Evolutionary conservation across 2,329 filamentous ascomycete genomes (phyloP).

Genomic region (Microcyclosporella mali): DNA sequence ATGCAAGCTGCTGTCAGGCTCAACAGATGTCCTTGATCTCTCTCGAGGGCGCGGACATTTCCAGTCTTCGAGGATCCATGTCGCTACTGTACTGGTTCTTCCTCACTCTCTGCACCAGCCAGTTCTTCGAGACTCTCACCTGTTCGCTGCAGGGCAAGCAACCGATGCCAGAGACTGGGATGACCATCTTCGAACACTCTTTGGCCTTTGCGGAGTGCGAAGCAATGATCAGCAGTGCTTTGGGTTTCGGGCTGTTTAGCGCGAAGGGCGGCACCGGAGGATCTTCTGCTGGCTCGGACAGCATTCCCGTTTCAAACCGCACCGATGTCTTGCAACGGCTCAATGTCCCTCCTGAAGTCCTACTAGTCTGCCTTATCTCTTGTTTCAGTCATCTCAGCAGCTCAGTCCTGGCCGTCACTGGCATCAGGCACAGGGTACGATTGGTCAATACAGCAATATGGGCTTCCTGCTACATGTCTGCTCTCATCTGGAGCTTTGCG

Average conservation of each 20-base stretch:
- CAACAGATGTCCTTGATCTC: constrained; percentile 61
- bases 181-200: constrained; percentile 95
- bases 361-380: constrained; percentile 82
- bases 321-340: constrained; percentile 63
- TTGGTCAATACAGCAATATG: constrained; percentile 82
- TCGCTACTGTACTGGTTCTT: constrained; percentile 71
- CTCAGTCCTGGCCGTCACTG: constrained; percentile 72
- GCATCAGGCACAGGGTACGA: constrained; percentile 71
- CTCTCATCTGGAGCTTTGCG: constrained; percentile 70
- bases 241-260: constrained; percentile 66
- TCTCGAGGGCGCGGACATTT: constrained; percentile 46
- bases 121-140: constrained; percentile 82
- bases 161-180: constrained; percentile 78
- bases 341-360: constrained; percentile 83
- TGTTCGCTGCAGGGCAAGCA: constrained; percentile 81
- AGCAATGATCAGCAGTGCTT: constrained; percentile 71
- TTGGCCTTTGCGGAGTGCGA: constrained; percentile 95
- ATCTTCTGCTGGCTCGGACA: constrained; percentile 22
- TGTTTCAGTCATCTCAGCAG: constrained; percentile 83
- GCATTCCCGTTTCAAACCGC: constrained; percentile 24
- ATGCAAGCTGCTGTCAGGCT: constrained; percentile 67
- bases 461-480: constrained; percentile 82
- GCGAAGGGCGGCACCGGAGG: constrained; percentile 31
- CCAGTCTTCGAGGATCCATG: constrained; percentile 64
- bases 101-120: constrained; percentile 61